Base-by-base conservation (phyloP, 73 alveolate genomes). In the Chromera velia region DNA sequence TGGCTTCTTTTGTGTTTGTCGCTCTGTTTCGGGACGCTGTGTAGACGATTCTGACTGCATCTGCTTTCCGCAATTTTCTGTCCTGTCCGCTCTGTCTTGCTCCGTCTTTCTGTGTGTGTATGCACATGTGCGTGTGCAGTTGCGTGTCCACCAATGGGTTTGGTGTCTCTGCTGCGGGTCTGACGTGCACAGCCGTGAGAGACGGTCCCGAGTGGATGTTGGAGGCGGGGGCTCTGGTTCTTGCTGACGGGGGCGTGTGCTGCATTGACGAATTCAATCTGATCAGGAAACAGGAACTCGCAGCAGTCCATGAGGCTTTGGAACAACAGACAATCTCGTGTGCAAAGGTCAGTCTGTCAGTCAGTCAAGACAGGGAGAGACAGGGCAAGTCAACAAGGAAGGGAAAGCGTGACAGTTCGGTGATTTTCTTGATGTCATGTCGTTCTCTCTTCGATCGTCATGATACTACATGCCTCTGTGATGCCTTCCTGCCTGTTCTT, bases 281-380 rank as follows among this genome's bases (percentile, higher is more conserved):
- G 34, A 79, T 79, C 74, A 75, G 80, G 45, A 79, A 64, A 29
- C 80, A 70, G 34, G 86, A 79, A 66, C 46, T 40, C 40, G 86
- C 86, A 0, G 86, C 86, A 9, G 72, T 79, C 33, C 86, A 79
- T 31, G 86, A 79, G 86, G 94, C 97, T 34, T 90, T 94, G 97
- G 98, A 94, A 87, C 94, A 94, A 87, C 96, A 94, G 87, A 92
- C 98, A 29, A 92, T 94, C 27, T 88, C 95, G 17, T 88, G 91
- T n/a, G 98, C 98, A 33, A 94, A 94, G 81, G 98, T 97, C 1
- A 96, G 98, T 6, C 76, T 81, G 63, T 88, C 74, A 63, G 89
- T 87, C 17, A 31, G 34, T 18, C 31, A 26, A 65, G 72, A 31
- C 72, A n/a, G 34, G 72, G 27, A n/a, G 26, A 32, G 28, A 26